Conservation (phyloP, 2,329 filamentous ascomycete genomes). For the Fusarium kyushuense region DNA sequence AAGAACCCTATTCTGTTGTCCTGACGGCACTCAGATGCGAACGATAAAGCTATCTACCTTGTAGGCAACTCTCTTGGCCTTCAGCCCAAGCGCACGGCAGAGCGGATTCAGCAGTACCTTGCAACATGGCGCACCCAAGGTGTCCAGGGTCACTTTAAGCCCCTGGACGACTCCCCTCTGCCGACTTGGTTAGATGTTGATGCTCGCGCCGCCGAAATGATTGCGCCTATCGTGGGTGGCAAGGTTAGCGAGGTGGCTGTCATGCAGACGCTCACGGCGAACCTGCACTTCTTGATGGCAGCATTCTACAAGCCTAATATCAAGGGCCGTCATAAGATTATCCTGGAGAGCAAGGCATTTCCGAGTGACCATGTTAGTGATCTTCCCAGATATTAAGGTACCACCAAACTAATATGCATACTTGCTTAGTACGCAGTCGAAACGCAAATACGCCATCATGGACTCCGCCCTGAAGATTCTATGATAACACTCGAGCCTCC, state of each 20-base stretch:
- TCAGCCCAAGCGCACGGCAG: slow-evolving; percentile 72
- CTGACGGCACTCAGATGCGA: slow-evolving; percentile 14
- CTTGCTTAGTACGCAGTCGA: slow-evolving; percentile 75
- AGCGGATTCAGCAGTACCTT: slow-evolving; percentile 75
- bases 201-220: slow-evolving; percentile 73
- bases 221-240: slow-evolving; percentile 78
- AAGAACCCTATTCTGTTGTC: not conserved
- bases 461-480: slow-evolving; percentile 70
- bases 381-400: not conserved
- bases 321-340: slow-evolving; percentile 73
- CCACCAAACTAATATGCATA: slow-evolving; percentile 12
- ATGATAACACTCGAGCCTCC: slow-evolving; percentile 77
- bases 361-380: slow-evolving; percentile 78
- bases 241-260: slow-evolving; percentile 76
- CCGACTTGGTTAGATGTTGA: slow-evolving; percentile 81
- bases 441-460: slow-evolving; percentile 79
- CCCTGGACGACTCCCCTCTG: slow-evolving; percentile 73
- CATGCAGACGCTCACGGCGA: slow-evolving; percentile 85
- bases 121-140: slow-evolving; percentile 83
- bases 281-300: slow-evolving; percentile 82
- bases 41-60: slow-evolving; percentile 71
- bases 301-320: slow-evolving; percentile 79
- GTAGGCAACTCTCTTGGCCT: slow-evolving; percentile 88
- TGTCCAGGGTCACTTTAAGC: slow-evolving; percentile 82
- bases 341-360: slow-evolving; percentile 86